These are phyloP conservation scores for Penicillium sp. DNA, from an alignment of 2,329 filamentous ascomycete species.

Conservation along the genomic window DNA sequence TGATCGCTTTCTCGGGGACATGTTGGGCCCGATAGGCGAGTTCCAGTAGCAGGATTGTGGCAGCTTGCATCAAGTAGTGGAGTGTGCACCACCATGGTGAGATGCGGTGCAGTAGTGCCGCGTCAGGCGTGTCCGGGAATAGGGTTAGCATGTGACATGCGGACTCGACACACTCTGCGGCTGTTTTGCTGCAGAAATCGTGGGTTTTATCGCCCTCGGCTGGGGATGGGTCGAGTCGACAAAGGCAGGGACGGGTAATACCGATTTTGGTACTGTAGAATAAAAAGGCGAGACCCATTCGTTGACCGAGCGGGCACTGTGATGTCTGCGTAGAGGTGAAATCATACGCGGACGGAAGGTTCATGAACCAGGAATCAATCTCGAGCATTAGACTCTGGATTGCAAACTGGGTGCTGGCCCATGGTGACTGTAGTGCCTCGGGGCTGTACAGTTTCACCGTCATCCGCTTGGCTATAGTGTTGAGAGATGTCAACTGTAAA, in stretches of 20 bases:
- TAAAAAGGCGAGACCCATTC: constrained; percentile 42
- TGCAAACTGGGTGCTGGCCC: constrained; percentile 39
- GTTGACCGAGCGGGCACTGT: constrained; percentile 34
- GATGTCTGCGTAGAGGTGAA: constrained; percentile 40
- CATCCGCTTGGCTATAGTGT: constrained; percentile 39
- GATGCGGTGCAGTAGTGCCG: constrained; percentile 36
- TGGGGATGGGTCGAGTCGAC: constrained; percentile 36
- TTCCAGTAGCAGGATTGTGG: constrained; percentile 45
- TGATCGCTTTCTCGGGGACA: constrained; percentile 41
- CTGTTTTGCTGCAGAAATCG: constrained; percentile 40
- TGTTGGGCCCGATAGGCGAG: constrained; percentile 44
- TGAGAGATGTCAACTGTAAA: constrained; percentile 38
- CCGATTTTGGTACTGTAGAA: constrained; percentile 46
- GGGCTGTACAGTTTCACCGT: constrained; percentile 42
- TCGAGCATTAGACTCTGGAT: constrained; percentile 40
- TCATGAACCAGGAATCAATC: constrained; percentile 42
- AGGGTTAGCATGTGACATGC: constrained; percentile 43
- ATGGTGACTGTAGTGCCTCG: constrained; percentile 34
- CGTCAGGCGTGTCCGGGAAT: constrained; percentile 42
- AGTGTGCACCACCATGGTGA: constrained; percentile 48
- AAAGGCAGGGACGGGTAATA: constrained; percentile 46
- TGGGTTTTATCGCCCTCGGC: constrained; percentile 32
- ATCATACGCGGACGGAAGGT: constrained; percentile 40
- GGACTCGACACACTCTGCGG: constrained; percentile 43
- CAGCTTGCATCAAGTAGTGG: constrained; percentile 47